Evolutionary conservation across 106 monocot species (phyloP).

Genomic region (Allium sativum): DNA sequence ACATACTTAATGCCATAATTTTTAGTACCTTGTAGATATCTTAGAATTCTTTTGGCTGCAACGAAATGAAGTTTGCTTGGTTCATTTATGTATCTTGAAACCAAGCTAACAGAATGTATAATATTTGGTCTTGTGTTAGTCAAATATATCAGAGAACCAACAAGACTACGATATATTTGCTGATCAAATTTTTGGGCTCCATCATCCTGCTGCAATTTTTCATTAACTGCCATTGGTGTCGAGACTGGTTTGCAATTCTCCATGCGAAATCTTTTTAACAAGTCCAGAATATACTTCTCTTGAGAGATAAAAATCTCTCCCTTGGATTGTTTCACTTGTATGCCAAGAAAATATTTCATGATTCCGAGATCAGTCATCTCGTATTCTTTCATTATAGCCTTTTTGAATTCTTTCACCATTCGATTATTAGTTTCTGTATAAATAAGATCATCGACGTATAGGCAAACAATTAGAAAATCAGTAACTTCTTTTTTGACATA

Average conservation of each 20-base stretch:
- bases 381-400: neutral
- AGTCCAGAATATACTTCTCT: neutral
- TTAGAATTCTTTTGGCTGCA: neutral
- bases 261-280: neutral
- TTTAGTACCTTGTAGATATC: neutral
- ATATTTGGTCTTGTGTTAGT: neutral
- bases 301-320: neutral
- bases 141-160: neutral
- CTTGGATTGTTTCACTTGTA: neutral
- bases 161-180: neutral
- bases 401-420: neutral
- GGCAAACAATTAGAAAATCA: neutral
- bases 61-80: neutral
- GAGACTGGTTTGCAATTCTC: neutral
- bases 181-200: neutral
- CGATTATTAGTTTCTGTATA: neutral
- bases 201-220: neutral
- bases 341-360: neutral
- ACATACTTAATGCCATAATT: neutral
- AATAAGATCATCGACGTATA: neutral
- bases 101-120: neutral
- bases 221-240: neutral
- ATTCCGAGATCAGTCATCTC: neutral
- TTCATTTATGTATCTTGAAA: neutral
- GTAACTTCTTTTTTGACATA: neutral